These are phyloP conservation scores for Hansenula anomala DNA, from an alignment of 1,139 yeast genomes.

Conservation along the genomic window DNA sequence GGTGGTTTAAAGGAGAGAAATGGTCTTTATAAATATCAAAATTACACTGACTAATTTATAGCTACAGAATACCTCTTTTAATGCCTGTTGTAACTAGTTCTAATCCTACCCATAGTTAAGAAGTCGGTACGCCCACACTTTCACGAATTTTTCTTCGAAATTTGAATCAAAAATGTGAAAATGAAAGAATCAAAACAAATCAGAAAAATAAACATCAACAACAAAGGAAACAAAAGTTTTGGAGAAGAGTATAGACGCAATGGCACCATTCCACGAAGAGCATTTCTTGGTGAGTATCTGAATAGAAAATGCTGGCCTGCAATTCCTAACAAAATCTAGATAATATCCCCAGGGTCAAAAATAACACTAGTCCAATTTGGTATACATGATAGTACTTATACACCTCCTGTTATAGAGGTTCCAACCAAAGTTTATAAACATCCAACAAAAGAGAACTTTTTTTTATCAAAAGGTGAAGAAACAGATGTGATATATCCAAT, in stretches of 20 bases:
- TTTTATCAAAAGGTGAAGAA: slow-evolving; percentile 36
- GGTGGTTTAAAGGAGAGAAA: too few species aligned
- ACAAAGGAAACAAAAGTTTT: too few species aligned
- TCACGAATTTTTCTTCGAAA: background rate
- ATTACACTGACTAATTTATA: too few species aligned
- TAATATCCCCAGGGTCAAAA: slow-evolving; percentile 79
- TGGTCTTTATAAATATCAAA: too few species aligned
- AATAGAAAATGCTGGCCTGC: too few species aligned
- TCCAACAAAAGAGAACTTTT: slow-evolving; percentile 34
- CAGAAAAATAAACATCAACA: background rate
- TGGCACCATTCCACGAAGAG: slow-evolving; percentile 46
- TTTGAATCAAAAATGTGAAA: background rate
- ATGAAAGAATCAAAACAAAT: too few species aligned
- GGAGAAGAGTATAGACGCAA: slow-evolving; percentile 9
- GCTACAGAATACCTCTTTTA: too few species aligned
- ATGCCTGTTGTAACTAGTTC: too few species aligned
- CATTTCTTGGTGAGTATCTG: slow-evolving; percentile 29
- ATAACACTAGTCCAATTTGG: slow-evolving; percentile 78
- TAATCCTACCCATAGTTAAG: background rate
- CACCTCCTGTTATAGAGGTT: slow-evolving; percentile 70
- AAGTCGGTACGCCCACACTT: background rate
- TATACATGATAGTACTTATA: slow-evolving; percentile 59
- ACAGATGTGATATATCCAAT: slow-evolving; percentile 57
- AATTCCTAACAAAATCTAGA: slow-evolving; percentile 22
- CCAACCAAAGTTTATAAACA: slow-evolving; percentile 72